A percentile compares a stretch with the other conserved stretches of the same genome.
These are phyloP conservation scores for Talaromyces pinophilus DNA, from an alignment of 2,329 filamentous ascomycete species.

Conservation along the genomic window DNA sequence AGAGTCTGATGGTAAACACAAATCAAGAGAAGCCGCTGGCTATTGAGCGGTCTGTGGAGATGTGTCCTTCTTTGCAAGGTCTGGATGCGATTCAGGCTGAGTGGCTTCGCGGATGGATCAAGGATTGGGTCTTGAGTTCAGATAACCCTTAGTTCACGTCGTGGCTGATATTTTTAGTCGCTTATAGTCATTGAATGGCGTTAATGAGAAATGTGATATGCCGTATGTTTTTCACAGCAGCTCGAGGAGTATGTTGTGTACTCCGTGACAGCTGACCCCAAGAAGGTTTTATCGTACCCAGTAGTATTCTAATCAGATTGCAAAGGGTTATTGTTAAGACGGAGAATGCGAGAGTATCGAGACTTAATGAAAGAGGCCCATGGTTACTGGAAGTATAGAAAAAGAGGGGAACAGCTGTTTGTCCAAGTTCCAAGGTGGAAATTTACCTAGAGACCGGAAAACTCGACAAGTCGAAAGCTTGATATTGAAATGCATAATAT, in stretches of 20 bases:
- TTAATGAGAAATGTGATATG: neutral
- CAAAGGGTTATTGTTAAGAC: neutral
- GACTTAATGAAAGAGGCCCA: neutral
- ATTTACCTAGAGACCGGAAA: neutral
- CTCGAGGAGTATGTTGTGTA: neutral
- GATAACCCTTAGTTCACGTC: neutral
- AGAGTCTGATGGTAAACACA: neutral
- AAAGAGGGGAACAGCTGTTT: neutral
- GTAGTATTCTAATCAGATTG: neutral
- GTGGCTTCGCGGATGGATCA: constrained; percentile 19
- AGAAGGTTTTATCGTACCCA: neutral
- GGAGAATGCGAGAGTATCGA: neutral
- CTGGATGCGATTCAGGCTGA: constrained; percentile 2
- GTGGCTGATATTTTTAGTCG: neutral
- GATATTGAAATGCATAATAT: neutral
- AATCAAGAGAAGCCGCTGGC: constrained; percentile 6
- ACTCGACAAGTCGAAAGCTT: neutral
- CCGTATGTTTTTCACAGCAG: neutral
- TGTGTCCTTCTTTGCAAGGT: constrained; percentile 8
- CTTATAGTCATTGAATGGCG: neutral
- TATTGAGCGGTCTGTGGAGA: neutral
- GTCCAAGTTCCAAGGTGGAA: neutral
- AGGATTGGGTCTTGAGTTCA: constrained; percentile 9
- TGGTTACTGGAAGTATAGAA: neutral
- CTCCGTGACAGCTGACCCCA: neutral